Evolutionary conservation across 192 early-diverging fungal genomes (phyloP).

Genomic region (Powellomyces hirtus): DNA sequence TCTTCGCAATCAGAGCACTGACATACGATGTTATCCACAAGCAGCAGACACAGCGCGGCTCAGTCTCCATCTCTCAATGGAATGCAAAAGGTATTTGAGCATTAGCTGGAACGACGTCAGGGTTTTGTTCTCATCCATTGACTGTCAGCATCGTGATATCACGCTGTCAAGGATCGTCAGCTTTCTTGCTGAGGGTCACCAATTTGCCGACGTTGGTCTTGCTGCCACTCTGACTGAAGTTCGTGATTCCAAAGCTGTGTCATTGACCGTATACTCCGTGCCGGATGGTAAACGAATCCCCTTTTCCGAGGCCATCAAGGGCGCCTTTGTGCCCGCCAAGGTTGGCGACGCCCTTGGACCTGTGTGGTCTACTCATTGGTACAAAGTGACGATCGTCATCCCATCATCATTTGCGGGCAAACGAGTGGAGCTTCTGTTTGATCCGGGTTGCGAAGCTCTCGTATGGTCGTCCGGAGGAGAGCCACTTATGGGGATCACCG

Average conservation of each 20-base stretch:
- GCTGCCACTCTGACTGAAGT: slow-evolving; percentile 49
- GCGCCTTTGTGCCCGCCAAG: slow-evolving; percentile 62
- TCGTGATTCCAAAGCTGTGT: slow-evolving; percentile 49
- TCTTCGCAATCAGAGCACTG: no score
- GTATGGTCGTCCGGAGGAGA: slow-evolving; percentile 83
- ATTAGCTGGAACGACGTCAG: neutral
- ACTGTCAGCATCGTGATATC: slow-evolving; percentile 64
- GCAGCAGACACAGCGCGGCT: no score
- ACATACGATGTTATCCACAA: no score
- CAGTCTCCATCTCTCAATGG: neutral
- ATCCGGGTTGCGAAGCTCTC: slow-evolving; percentile 84
- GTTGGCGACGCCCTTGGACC: slow-evolving; percentile 78
- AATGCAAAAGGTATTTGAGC: neutral
- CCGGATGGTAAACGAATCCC: slow-evolving; percentile 67
- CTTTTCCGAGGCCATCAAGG: slow-evolving; percentile 73
- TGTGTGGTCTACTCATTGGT: slow-evolving; percentile 42
- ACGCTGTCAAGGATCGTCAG: slow-evolving; percentile 71
- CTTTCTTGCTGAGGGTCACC: slow-evolving; percentile 58
- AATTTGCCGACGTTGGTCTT: slow-evolving; percentile 71
- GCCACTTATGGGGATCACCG: slow-evolving; percentile 87
- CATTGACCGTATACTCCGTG: slow-evolving; percentile 63
- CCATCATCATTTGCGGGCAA: slow-evolving; percentile 68
- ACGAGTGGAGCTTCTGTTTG: slow-evolving; percentile 83
- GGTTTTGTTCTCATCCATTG: neutral
- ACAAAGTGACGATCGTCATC: slow-evolving; percentile 56